Evolutionary conservation across 257 asterid genomes (phyloP).

Genomic region (Solanum virginianum): DNA sequence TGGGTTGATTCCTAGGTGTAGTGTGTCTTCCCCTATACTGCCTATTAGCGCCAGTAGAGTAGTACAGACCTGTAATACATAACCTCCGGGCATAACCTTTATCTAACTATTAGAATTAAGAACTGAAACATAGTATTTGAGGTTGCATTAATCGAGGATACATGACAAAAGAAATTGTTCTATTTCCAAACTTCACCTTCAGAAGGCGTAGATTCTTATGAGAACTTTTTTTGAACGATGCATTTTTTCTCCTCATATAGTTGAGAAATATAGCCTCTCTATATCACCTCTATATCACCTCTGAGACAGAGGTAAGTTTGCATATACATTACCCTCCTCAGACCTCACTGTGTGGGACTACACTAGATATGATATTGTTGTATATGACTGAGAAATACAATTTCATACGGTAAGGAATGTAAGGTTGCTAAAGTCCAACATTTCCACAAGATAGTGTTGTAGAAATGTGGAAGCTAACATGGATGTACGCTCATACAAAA

Average conservation of each 20-base stretch:
- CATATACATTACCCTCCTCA: too few relatives aligned
- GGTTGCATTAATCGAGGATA: neutral
- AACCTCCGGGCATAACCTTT: neutral
- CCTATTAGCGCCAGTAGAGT: neutral
- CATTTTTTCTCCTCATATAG: neutral
- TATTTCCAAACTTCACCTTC: neutral
- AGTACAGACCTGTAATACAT: neutral
- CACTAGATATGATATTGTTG: too few relatives aligned
- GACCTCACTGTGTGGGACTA: too few relatives aligned
- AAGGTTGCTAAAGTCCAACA: neutral
- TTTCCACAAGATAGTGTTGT: neutral
- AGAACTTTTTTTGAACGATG: neutral
- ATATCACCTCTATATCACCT: too few relatives aligned
- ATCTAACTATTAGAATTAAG: neutral
- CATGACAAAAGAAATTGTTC: neutral
- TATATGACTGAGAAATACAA: neutral
- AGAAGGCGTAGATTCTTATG: neutral
- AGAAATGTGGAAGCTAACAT: neutral
- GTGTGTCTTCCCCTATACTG: neutral
- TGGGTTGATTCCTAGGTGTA: neutral
- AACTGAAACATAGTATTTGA: neutral
- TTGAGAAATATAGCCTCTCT: neutral
- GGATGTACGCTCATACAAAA: neutral
- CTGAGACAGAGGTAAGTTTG: too few relatives aligned
- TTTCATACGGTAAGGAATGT: neutral